phyloP scores from a whole-genome alignment of 805 yeast species.

The Tetrapisispora namnaoensis region DNA sequence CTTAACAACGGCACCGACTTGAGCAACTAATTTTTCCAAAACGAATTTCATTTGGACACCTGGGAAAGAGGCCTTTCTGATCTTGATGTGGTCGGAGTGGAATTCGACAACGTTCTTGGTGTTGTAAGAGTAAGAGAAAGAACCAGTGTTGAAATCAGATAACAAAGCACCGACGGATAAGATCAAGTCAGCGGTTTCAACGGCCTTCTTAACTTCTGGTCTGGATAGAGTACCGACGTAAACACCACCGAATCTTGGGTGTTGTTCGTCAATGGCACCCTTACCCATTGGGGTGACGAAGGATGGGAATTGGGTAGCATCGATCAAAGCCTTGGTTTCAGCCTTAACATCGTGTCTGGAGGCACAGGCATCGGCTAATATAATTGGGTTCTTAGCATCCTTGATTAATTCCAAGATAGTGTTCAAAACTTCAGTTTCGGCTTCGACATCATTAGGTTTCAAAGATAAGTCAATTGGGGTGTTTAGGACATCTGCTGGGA shows the following conservation, averaged over 20 bases:
- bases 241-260: constrained; percentile 72
- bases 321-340: constrained; percentile 56
- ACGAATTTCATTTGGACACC: constrained; percentile 62
- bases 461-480: constrained; percentile 56
- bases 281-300: constrained; percentile 90
- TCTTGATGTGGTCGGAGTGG: constrained; percentile 68
- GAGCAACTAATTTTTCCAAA: constrained; percentile 34
- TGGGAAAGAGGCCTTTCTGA: constrained; percentile 59
- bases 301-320: constrained; percentile 66
- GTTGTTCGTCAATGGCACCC: constrained; percentile 62
- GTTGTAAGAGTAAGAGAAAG: constrained; percentile 66
- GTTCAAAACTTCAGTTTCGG: constrained; percentile 55
- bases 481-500: constrained; percentile 47
- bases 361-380: constrained; percentile 83
- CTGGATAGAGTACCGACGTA: constrained; percentile 74
- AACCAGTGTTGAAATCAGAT: constrained; percentile 87
- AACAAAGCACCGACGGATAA: constrained; percentile 73
- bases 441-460: constrained; percentile 47
- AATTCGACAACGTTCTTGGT: constrained; percentile 69
- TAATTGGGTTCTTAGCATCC: constrained; percentile 57
- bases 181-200: constrained; percentile 65
- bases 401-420: constrained; percentile 42
- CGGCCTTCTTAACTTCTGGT: constrained; percentile 62
- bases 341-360: constrained; percentile 59
- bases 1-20: constrained; percentile 32